Evolutionary conservation across 2,329 filamentous ascomycete species (phyloP), one percentile per base, ranked within the genome.

Genomic region (Microsporum ferrugineum): DNA sequence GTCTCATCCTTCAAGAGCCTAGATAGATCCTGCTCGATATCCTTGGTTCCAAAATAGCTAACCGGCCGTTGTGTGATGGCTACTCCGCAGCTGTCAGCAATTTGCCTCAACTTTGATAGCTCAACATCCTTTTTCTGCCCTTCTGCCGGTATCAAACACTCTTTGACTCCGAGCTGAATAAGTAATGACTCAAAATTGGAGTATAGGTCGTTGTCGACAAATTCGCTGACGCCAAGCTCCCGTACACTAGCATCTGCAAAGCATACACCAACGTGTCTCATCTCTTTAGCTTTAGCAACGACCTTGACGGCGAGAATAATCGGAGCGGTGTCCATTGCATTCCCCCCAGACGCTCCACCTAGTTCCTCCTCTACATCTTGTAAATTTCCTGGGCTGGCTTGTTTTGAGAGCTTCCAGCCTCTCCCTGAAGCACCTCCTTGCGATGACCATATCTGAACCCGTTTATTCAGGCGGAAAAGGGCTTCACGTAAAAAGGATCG

Each of bases 281-380:
- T 89, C 72, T 97, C 92, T 0, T 83, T 83, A 0, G 90, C 89
- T 71, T 88, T 95, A n/a, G 90, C 85, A 0, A 88, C 88, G 29
- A 97, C 86, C 74, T 96, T 97, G 71, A 99, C 90, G 0, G 94
- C 89, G 43, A 99, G 80, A 55, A 99, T 96, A 73, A 97, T 95
- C 14, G 94, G 95, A 0, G 94, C 89, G 1, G 88, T 86, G 67
- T 96, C 91, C 60, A 95, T 84, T 67, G 91, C 86, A 41, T 88
- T 66, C 33, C 71, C 63, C 5, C 71, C 74, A 7, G 36, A 39
- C 29, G 34, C 39, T 29, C 55, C 55, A 36, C 75, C 74, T 0
- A 99, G 80, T 65, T 99, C 94, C 60, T 99, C 94, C 73, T 99
- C 94, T 27, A 99, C 88, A 70, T 96, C 92, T 74, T 99, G 94